These are phyloP conservation scores for Cyclocybe aegerita DNA, from an alignment of 768 basidiomycete species.

Conservation along the genomic window DNA sequence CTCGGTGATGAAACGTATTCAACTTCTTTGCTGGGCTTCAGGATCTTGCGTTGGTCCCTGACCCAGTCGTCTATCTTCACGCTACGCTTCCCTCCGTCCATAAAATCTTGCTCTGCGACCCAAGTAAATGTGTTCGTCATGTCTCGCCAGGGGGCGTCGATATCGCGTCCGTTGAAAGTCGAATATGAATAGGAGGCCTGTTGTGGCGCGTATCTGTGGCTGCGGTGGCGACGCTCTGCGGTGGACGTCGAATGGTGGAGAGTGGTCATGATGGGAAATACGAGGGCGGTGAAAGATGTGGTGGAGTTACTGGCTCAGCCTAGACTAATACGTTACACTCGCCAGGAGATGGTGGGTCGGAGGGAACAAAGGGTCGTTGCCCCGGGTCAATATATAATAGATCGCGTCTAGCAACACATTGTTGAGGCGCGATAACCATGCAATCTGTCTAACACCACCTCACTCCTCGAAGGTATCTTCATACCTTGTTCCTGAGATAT, in stretches of 20 bases:
- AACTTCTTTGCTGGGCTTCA: conserved; percentile 10
- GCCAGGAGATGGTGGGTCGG: conserved; percentile 9
- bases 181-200: conserved; percentile 9
- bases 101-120: conserved; percentile 53
- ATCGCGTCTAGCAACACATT: conserved; percentile 11
- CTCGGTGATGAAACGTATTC: not conserved
- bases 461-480: too few species aligned
- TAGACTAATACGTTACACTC: conserved; percentile 15
- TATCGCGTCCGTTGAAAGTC: not conserved
- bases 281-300: not conserved
- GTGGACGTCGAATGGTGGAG: conserved; percentile 13
- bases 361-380: conserved; percentile 6
- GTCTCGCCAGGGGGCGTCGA: conserved; percentile 36
- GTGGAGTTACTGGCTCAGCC: conserved; percentile 8
- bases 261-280: conserved; percentile 2
- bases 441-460: conserved; percentile 18
- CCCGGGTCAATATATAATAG: conserved; percentile 14
- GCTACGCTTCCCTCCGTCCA: conserved; percentile 40
- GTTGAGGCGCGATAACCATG: conserved; percentile 34
- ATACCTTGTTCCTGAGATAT: not conserved
- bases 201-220: conserved; percentile 3
- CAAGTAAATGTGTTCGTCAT: conserved; percentile 40
- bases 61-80: conserved; percentile 68
- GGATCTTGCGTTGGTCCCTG: conserved; percentile 51
- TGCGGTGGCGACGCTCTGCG: conserved; percentile 5